A percentile compares a stretch with the other conserved stretches of the same genome.
phyloP scores from a whole-genome alignment of 495 filamentous ascomycete species.

The Filosporella fistucella region DNA sequence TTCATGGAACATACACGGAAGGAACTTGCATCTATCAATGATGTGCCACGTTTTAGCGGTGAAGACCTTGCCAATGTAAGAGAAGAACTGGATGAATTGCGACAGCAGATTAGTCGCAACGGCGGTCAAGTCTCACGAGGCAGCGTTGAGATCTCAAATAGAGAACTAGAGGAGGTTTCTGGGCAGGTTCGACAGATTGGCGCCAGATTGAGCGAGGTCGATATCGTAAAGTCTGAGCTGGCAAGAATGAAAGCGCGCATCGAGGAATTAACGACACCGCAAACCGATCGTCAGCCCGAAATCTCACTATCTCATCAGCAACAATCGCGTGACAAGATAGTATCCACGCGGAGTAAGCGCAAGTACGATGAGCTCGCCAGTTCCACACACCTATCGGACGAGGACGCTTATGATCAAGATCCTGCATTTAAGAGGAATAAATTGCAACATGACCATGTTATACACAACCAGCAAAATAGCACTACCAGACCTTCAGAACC shows the following conservation, averaged over 20 bases:
- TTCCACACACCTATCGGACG: neutral
- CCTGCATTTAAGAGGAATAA: slow-evolving; percentile 2
- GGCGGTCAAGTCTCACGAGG: no score
- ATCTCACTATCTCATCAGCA: neutral
- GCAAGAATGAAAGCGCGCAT: neutral
- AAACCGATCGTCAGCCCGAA: neutral
- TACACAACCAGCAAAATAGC: no score
- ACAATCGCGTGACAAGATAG: neutral
- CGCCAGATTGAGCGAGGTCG: slow-evolving; percentile 12
- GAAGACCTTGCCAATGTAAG: neutral
- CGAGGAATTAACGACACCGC: neutral
- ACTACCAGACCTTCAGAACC: no score
- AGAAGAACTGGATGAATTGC: neutral
- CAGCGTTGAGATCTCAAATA: neutral
- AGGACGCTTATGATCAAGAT: neutral
- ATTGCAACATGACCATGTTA: neutral
- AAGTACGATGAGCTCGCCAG: neutral
- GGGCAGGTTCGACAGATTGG: slow-evolving; percentile 1
- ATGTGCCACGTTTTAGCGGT: neutral
- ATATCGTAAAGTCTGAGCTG: slow-evolving; percentile 7
- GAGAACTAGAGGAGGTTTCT: slow-evolving; percentile 1
- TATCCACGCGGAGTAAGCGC: neutral
- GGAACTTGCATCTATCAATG: slow-evolving; percentile 2
- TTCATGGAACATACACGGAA: slow-evolving; percentile 19
- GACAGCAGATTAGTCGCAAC: neutral